A percentile compares a stretch with the other conserved stretches of the same genome.
These are phyloP conservation scores for Austroboletus niveus DNA, from an alignment of 1,284 basidiomycete species.

Conservation along the genomic window DNA sequence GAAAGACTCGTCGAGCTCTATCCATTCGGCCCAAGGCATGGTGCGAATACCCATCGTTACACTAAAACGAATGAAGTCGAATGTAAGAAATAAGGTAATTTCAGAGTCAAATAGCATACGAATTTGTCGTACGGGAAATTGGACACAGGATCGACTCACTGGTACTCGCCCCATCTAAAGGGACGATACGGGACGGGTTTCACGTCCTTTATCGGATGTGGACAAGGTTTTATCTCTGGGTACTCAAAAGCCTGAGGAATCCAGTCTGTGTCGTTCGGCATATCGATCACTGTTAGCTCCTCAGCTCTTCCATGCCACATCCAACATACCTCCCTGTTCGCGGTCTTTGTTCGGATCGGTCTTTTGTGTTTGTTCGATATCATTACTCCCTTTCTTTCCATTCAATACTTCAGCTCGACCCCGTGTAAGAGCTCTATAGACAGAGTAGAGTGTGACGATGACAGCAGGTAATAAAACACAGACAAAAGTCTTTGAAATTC, in stretches of 20 bases:
- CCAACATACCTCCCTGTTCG: constrained; percentile 28
- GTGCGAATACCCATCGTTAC: constrained; percentile 70
- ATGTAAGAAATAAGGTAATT: background rate
- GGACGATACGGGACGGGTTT: constrained; percentile 65
- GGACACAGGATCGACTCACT: constrained; percentile 40
- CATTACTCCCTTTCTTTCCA: background rate
- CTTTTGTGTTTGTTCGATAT: background rate
- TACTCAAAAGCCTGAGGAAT: constrained; percentile 49
- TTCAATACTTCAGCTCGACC: background rate
- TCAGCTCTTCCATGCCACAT: background rate
- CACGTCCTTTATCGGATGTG: constrained; percentile 40
- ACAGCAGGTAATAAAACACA: constrained; percentile 12
- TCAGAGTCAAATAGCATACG: background rate
- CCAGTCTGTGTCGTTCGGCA: constrained; percentile 42
- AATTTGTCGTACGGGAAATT: background rate
- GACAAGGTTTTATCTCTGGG: constrained; percentile 45
- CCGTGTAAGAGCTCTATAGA: constrained; percentile 16
- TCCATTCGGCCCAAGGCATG: constrained; percentile 69
- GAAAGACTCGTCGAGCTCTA: constrained; percentile 64
- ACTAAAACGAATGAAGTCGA: constrained; percentile 31
- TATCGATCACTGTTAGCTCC: background rate
- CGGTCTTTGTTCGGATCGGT: constrained; percentile 24
- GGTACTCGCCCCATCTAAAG: constrained; percentile 64
- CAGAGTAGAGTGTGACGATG: constrained; percentile 16
- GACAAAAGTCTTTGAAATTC: constrained; percentile 3